Evolutionary conservation across 129 eudicot species (phyloP).

Genomic region (Apium graveolens): DNA sequence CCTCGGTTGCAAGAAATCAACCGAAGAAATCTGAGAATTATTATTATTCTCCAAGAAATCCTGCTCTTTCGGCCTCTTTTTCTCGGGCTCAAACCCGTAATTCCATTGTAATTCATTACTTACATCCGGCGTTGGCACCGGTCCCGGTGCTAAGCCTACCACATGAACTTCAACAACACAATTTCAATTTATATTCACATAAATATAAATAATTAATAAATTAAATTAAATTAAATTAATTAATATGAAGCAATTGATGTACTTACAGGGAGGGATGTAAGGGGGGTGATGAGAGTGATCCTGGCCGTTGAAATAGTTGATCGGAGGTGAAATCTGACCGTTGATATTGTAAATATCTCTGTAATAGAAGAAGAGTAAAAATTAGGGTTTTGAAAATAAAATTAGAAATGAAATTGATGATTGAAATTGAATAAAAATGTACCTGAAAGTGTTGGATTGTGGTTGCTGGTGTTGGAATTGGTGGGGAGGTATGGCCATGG

Average conservation of each 20-base stretch:
- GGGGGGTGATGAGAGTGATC: slow-evolving; percentile 64
- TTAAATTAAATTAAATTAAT: too few relatives aligned
- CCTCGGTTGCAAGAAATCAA: slow-evolving; percentile 69
- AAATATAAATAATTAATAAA: not conserved
- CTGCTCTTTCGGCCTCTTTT: slow-evolving; percentile 53
- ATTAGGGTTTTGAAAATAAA: slow-evolving; percentile 12
- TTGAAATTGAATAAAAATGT: not conserved
- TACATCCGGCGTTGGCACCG: slow-evolving; percentile 33
- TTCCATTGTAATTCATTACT: slow-evolving; percentile 53
- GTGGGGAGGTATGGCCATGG: slow-evolving; percentile 51
- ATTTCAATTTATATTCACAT: not conserved
- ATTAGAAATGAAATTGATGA: not conserved
- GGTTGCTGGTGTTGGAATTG: slow-evolving; percentile 39
- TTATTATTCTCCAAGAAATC: slow-evolving; percentile 67
- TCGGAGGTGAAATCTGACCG: slow-evolving; percentile 46
- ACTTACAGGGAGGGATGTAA: slow-evolving; percentile 66
- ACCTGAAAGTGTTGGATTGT: slow-evolving; percentile 53
- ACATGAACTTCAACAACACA: slow-evolving; percentile 49
- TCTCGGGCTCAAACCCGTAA: slow-evolving; percentile 42
- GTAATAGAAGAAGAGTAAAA: slow-evolving; percentile 12
- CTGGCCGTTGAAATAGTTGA: slow-evolving; percentile 36
- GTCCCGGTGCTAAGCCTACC: slow-evolving; percentile 64
- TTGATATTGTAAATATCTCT: slow-evolving; percentile 57
- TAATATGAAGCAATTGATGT: not conserved
- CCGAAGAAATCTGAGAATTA: slow-evolving; percentile 70